Evolutionary conservation across 2,329 filamentous ascomycete genomes (phyloP).

Genomic region (Phialocephala sp.): DNA sequence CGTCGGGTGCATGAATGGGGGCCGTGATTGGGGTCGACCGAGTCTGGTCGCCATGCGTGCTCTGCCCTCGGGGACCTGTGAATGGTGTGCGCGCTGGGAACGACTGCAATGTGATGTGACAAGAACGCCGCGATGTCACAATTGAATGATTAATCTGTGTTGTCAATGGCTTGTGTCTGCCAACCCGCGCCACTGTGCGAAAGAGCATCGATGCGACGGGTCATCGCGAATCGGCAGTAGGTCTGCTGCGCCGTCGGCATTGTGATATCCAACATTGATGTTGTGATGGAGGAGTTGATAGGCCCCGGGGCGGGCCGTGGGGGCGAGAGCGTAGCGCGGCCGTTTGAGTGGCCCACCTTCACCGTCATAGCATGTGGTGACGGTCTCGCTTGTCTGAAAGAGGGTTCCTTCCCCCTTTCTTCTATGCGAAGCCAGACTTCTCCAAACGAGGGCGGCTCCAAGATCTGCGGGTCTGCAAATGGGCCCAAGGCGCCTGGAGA

Average conservation of each 20-base stretch:
- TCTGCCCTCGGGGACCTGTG: neutral
- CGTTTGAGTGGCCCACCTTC: conserved; percentile 7
- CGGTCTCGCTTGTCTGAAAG: neutral
- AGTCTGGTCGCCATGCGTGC: neutral
- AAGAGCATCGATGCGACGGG: neutral
- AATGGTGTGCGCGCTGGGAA: neutral
- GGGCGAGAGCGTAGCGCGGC: conserved; percentile 9
- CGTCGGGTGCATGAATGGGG: conserved; percentile 4
- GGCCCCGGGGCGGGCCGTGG: conserved; percentile 10
- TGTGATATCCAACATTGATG: conserved; percentile 10
- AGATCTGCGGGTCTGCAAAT: neutral
- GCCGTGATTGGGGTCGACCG: neutral
- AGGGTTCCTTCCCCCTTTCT: neutral
- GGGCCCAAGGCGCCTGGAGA: neutral
- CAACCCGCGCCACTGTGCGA: neutral
- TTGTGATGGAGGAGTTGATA: neutral
- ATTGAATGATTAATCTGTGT: neutral
- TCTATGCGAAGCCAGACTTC: neutral
- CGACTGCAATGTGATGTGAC: conserved; percentile 8
- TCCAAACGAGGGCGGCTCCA: neutral
- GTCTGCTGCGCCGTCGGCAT: conserved; percentile 5
- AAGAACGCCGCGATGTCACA: neutral
- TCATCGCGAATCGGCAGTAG: conserved; percentile 10
- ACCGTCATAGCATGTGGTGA: neutral
- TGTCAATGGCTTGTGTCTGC: conserved; percentile 7